phyloP scores from a whole-genome alignment of 495 filamentous ascomycete species.

The Amorphotheca resinae region DNA sequence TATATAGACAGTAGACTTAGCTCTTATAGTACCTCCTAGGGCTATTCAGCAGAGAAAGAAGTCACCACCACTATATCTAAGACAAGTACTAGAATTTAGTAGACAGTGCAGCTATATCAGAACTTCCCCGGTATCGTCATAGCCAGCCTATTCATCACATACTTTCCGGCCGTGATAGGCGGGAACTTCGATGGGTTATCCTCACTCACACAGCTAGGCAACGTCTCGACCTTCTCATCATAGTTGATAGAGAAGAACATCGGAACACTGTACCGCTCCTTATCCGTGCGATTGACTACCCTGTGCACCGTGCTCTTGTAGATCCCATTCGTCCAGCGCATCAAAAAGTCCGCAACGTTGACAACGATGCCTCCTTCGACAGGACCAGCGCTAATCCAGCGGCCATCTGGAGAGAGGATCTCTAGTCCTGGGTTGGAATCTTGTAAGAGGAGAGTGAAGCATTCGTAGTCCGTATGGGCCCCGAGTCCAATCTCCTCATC shows the following conservation, averaged over 20 bases:
- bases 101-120: too few species aligned
- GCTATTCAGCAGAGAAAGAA: too few species aligned
- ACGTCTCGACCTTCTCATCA: constrained; percentile 18
- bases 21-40: too few species aligned
- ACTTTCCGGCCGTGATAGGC: constrained; percentile 18
- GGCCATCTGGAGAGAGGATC: constrained; percentile 35
- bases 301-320: constrained; percentile 36
- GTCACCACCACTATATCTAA: too few species aligned
- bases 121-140: constrained; percentile 4
- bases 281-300: constrained; percentile 31
- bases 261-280: constrained; percentile 33
- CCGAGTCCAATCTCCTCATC: constrained; percentile 32
- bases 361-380: constrained; percentile 36
- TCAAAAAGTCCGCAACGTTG: constrained; percentile 35
- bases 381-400: constrained; percentile 33
- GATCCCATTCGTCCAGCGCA: constrained; percentile 32
- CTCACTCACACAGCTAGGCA: constrained; percentile 14
- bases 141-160: constrained; percentile 17
- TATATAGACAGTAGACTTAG: too few species aligned
- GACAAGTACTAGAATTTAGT: too few species aligned
- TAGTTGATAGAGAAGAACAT: constrained; percentile 30
- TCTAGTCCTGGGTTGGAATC: constrained; percentile 35
- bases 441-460: constrained; percentile 22
- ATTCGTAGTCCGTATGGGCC: constrained; percentile 38
- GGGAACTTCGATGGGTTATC: constrained; percentile 14